Evolutionary conservation across 306 rosid genomes (phyloP), one percentile per base, ranked within the genome.

Genomic region (Malus fusca): DNA sequence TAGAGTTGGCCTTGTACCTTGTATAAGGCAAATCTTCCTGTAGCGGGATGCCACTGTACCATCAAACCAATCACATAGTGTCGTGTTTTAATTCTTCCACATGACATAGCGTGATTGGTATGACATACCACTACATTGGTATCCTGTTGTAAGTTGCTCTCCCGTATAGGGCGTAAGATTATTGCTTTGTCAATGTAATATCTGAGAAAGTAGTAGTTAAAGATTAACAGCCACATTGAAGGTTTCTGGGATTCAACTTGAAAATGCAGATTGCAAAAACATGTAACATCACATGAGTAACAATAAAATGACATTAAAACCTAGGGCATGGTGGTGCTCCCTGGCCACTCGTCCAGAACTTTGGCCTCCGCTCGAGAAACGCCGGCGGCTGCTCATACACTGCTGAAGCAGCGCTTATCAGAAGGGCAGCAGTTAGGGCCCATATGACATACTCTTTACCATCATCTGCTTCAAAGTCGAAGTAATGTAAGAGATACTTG

Each of bases 401-500:
- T 30, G 88, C 11, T 4, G 93, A 87, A 48, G 98, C 95, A 8
- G 86, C 85, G 73, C 75, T 61, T 21, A 94, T 94, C 82, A 94
- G 80, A 67, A 94, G 85, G 23, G 92, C 89, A 26, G 98, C 98
- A 62, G 98, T 94, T 59, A 91, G 14, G 73, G 95, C 98, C 98
- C 98, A 94, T 40, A 94, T 92, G 52, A 85, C 90, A 71, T 82
- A 88, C 74, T 71, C 86, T 70, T 79, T 84, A 48, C 72, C 46
- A 65, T 84, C 52, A 65, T 84, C 85, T 68, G 66, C 83, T 75
- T 90, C 92, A 65, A 82, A 86, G 55, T 90, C 85, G 60, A 94
- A 94, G 78, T 75, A 88, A 67, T 91, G 97, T 12, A 82, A 35
- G 33, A 90, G 88, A 82, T 88, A 74, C 76, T 81, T 88, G 77